Percentiles rank a stretch among this genome's conserved stretches.
Evolutionary conservation across 176 grass and related monocot species (phyloP).

Genomic region (Rhynchospora pubera): DNA sequence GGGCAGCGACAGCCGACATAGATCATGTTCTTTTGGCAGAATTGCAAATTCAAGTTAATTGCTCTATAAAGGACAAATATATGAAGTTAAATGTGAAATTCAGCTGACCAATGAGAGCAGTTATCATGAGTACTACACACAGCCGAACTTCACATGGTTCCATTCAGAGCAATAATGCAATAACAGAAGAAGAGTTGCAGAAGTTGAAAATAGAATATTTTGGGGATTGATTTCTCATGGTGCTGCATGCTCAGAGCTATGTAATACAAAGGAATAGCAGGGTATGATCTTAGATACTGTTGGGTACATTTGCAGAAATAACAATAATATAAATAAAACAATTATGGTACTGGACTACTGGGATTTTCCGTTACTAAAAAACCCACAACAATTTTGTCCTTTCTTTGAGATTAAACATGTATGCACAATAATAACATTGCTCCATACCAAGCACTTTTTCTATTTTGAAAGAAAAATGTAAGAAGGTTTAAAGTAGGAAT

Average conservation of each 20-base stretch:
- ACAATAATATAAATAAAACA: neutral
- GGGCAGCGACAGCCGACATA: neutral
- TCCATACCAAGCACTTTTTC: neutral
- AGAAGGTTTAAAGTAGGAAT: neutral
- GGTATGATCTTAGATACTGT: neutral
- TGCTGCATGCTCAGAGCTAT: neutral
- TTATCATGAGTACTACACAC: constrained; percentile 9
- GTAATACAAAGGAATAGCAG: neutral
- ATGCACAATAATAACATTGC: neutral
- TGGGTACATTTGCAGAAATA: neutral
- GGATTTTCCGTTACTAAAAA: neutral
- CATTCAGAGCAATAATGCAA: constrained; percentile 8
- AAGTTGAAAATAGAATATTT: neutral
- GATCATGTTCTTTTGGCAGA: neutral
- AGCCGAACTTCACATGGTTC: constrained; percentile 10
- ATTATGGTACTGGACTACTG: neutral
- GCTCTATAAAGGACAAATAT: neutral
- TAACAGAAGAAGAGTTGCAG: neutral
- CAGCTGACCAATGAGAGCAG: neutral
- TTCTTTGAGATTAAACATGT: neutral
- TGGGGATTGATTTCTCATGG: neutral
- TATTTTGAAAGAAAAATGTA: neutral
- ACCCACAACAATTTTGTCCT: neutral
- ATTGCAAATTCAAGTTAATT: neutral
- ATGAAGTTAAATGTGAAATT: neutral